Evolutionary conservation across 352 stramenopile genomes (phyloP).

Genomic region (Globisporangium polare): DNA sequence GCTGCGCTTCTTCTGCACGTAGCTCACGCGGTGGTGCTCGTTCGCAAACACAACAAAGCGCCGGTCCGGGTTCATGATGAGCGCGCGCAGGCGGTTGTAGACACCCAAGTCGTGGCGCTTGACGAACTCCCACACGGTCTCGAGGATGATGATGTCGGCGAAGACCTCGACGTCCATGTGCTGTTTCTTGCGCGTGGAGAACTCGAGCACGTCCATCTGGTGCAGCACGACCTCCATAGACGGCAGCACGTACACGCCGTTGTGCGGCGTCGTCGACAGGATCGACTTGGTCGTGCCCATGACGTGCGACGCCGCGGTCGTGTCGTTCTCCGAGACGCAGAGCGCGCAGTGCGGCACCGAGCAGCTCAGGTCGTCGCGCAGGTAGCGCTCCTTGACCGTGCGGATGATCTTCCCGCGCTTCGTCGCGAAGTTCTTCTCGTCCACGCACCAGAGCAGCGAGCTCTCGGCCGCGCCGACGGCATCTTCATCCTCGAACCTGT

Average conservation of each 20-base stretch:
- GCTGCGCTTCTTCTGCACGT: slow-evolving; percentile 52
- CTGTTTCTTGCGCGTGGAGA: slow-evolving; percentile 60
- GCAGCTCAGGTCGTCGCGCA: slow-evolving; percentile 87
- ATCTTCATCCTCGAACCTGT: background rate
- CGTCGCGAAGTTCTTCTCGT: slow-evolving; percentile 77
- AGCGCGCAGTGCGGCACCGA: slow-evolving; percentile 53
- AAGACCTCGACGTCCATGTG: slow-evolving; percentile 42
- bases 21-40: slow-evolving; percentile 86
- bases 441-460: slow-evolving; percentile 63
- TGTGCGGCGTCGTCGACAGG: slow-evolving; percentile 42
- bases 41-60: slow-evolving; percentile 93
- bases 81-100: slow-evolving; percentile 84
- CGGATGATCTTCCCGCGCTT: slow-evolving; percentile 76
- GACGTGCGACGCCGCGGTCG: slow-evolving; percentile 45
- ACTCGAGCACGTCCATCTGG: slow-evolving; percentile 90
- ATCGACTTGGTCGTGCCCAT: slow-evolving; percentile 56
- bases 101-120: slow-evolving; percentile 85
- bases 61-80: slow-evolving; percentile 80
- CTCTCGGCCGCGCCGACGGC: slow-evolving; percentile 3
- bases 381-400: slow-evolving; percentile 82
- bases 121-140: slow-evolving; percentile 90
- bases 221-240: slow-evolving; percentile 89
- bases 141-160: slow-evolving; percentile 85
- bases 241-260: slow-evolving; percentile 72
- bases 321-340: slow-evolving; percentile 59